phyloP scores from a whole-genome alignment of 1,284 basidiomycete genomes.

The Golubevia pallescens region DNA sequence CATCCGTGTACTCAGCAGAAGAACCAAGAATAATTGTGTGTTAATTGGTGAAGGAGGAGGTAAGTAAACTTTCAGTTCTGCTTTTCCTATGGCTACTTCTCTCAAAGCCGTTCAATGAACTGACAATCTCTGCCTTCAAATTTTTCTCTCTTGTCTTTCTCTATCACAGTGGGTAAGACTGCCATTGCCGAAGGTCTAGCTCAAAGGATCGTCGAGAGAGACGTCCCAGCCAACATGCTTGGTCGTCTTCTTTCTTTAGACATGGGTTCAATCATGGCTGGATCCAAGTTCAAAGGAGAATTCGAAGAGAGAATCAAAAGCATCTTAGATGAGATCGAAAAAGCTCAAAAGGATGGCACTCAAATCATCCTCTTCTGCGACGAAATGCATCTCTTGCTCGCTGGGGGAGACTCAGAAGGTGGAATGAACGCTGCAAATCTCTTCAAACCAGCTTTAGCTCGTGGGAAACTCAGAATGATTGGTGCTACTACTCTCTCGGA shows the following conservation, averaged over 20 bases:
- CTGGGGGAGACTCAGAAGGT: slow-evolving; percentile 45
- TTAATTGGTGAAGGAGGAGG: slow-evolving; percentile 73
- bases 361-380: slow-evolving; percentile 94
- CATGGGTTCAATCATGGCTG: slow-evolving; percentile 64
- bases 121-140: too few relatives aligned
- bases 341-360: slow-evolving; percentile 80
- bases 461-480: slow-evolving; percentile 87
- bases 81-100: too few relatives aligned
- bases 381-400: slow-evolving; percentile 69
- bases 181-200: slow-evolving; percentile 95
- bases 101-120: too few relatives aligned
- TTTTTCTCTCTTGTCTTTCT: too few relatives aligned
- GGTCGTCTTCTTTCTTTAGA: slow-evolving; percentile 71
- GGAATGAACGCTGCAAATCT: slow-evolving; percentile 62
- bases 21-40: slow-evolving; percentile 90
- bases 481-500: slow-evolving; percentile 93
- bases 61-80: too few relatives aligned
- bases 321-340: slow-evolving; percentile 88
- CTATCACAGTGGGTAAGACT: slow-evolving; percentile 61
- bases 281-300: slow-evolving; percentile 88
- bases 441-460: slow-evolving; percentile 68
- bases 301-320: slow-evolving; percentile 96
- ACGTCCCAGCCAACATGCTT: slow-evolving; percentile 87
- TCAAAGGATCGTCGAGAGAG: slow-evolving; percentile 91
- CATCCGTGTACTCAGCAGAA: slow-evolving; percentile 58